These are phyloP conservation scores for Aspergillus sp. DNA, from an alignment of 2,329 filamentous ascomycete species.

Conservation along the genomic window DNA sequence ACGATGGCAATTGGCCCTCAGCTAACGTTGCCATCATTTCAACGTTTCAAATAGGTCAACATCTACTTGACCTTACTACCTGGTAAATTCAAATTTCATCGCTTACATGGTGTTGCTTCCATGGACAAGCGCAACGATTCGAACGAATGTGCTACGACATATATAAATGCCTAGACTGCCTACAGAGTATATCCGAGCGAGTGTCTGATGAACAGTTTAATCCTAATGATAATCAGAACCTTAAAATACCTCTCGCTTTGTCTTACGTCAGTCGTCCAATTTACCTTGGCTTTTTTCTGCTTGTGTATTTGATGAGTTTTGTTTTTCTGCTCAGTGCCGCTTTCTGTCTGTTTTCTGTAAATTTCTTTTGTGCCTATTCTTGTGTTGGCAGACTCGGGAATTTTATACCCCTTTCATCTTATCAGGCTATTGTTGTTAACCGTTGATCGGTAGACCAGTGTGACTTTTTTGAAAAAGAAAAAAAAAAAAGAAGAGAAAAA, in stretches of 20 bases:
- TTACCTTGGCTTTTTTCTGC: conserved; percentile 7
- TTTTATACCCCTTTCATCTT: conserved; percentile 11
- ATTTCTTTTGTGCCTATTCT: conserved; percentile 9
- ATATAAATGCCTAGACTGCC: conserved; percentile 23
- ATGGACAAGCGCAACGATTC: conserved; percentile 25
- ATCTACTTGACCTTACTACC: not conserved
- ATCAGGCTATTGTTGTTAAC: not conserved
- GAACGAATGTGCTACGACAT: conserved; percentile 31
- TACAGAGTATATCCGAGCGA: conserved; percentile 12
- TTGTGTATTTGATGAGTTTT: conserved; percentile 1
- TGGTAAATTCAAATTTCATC: not conserved
- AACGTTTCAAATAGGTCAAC: not conserved
- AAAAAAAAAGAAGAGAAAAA: too few species aligned
- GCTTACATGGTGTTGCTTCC: conserved; percentile 15
- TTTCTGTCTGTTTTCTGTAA: conserved; percentile 9
- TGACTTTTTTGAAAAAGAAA: too few species aligned
- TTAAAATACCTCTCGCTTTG: conserved; percentile 7
- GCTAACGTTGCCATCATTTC: not conserved
- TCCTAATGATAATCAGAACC: conserved; percentile 34
- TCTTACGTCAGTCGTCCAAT: conserved; percentile 5
- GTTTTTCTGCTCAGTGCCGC: not conserved
- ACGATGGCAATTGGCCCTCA: not conserved
- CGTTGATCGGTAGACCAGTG: not conserved
- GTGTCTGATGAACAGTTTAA: conserved; percentile 23
- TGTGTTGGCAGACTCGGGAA: conserved; percentile 1